These are phyloP conservation scores for Kickxella alabastrina DNA, from an alignment of 192 early-diverging fungal genomes.

Conservation along the genomic window DNA sequence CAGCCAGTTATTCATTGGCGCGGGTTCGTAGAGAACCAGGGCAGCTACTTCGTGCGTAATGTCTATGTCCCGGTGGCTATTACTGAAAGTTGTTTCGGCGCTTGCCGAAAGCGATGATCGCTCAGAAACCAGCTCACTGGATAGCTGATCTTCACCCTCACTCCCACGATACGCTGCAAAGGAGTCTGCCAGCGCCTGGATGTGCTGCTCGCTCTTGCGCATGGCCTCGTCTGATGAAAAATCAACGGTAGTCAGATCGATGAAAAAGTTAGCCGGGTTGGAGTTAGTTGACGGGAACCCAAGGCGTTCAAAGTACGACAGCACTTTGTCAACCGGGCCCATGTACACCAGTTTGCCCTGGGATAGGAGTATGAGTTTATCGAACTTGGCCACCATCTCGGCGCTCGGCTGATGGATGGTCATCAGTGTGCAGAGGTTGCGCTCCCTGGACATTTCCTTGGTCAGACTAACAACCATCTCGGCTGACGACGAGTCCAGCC, in stretches of 20 bases:
- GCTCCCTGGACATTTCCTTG: slow-evolving; percentile 51
- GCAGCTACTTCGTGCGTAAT: slow-evolving; percentile 25
- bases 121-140: no score
- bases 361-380: slow-evolving; percentile 66
- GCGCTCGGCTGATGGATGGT: slow-evolving; percentile 87
- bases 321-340: slow-evolving; percentile 42
- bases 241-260: slow-evolving; percentile 56
- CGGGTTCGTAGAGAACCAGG: slow-evolving; percentile 14
- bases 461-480: slow-evolving; percentile 56
- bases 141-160: no score
- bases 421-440: slow-evolving; percentile 67
- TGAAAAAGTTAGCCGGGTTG: slow-evolving; percentile 66
- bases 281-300: slow-evolving; percentile 56
- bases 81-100: background rate
- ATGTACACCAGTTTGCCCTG: slow-evolving; percentile 58
- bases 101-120: background rate
- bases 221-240: slow-evolving; percentile 32
- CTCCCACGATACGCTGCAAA: slow-evolving; percentile 18
- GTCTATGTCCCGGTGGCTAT: slow-evolving; percentile 8
- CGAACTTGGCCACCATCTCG: slow-evolving; percentile 71
- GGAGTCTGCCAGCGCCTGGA: slow-evolving; percentile 22
- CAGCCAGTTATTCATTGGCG: slow-evolving; percentile 30
- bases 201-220: slow-evolving; percentile 24
- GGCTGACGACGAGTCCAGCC: slow-evolving; percentile 64
- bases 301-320: slow-evolving; percentile 42